A percentile compares a stretch with the other conserved stretches of the same genome.
Conservation (phyloP, 176 grass and related monocot genomes). For the Tuctoria greenei region DNA sequence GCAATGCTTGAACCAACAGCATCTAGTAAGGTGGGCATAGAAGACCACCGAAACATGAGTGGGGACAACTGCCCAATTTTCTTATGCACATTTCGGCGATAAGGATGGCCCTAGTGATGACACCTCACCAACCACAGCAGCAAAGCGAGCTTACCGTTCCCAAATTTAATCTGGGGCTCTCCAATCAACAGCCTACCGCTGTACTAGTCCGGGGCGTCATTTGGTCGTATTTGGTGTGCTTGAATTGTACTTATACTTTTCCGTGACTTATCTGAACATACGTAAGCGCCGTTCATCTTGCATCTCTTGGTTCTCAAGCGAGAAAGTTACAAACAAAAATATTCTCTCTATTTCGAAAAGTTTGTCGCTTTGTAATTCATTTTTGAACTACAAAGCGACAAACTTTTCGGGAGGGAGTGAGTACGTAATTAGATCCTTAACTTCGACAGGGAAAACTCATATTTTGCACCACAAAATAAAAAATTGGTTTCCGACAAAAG, state of each 20-base stretch:
- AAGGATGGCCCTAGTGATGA: slow-evolving; percentile 38
- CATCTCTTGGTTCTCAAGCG: neutral
- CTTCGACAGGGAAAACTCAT: neutral
- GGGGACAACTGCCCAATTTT: neutral
- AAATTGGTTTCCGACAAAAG: neutral
- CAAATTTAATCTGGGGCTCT: neutral
- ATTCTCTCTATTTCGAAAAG: no score
- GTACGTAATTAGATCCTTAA: neutral
- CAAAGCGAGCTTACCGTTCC: slow-evolving; percentile 28
- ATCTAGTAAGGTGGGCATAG: slow-evolving; percentile 32
- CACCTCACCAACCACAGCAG: slow-evolving; percentile 43
- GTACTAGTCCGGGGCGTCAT: neutral
- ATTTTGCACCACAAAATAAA: neutral
- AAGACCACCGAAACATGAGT: slow-evolving; percentile 13
- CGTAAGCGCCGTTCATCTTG: neutral
- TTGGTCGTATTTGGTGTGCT: slow-evolving; percentile 29
- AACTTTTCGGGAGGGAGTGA: no score
- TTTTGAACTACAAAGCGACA: no score
- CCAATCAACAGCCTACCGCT: slow-evolving; percentile 13
- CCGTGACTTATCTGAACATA: neutral
- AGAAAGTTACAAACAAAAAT: neutral
- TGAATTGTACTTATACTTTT: neutral
- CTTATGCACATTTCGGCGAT: slow-evolving; percentile 30
- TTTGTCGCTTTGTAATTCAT: no score
- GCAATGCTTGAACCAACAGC: neutral